phyloP scores from a whole-genome alignment of 2,329 filamentous ascomycete genomes.

The Ceratocystis huliohia region DNA sequence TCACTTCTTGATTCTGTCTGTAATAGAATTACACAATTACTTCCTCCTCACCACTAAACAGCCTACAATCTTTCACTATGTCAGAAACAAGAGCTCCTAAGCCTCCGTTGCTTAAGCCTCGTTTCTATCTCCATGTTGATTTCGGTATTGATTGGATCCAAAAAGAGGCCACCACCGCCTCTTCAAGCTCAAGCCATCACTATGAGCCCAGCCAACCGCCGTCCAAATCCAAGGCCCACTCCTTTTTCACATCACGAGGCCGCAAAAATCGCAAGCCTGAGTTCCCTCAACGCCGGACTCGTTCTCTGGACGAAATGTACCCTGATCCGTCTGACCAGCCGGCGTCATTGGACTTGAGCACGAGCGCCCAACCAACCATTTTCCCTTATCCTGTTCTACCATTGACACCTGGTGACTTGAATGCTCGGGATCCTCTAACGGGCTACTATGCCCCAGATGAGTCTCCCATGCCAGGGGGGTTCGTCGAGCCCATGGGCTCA shows the following conservation, averaged over 20 bases:
- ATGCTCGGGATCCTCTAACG: slow-evolving; percentile 17
- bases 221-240: slow-evolving; percentile 22
- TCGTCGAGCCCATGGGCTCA: background rate
- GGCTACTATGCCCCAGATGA: slow-evolving; percentile 11
- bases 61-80: background rate
- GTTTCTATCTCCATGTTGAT: slow-evolving; percentile 39
- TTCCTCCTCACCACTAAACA: too few relatives aligned
- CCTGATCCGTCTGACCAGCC: slow-evolving; percentile 22
- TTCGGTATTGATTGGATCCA: slow-evolving; percentile 40
- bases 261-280: slow-evolving; percentile 23
- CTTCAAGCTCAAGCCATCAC: slow-evolving; percentile 36
- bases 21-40: too few relatives aligned
- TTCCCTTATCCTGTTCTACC: slow-evolving; percentile 14
- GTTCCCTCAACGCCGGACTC: slow-evolving; percentile 20
- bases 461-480: background rate
- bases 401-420: slow-evolving; percentile 17
- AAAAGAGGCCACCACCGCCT: slow-evolving; percentile 27
- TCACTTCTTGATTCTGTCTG: background rate
- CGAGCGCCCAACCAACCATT: background rate
- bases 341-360: slow-evolving; percentile 9
- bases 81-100: background rate
- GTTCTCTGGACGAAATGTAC: slow-evolving; percentile 34
- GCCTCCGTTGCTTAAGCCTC: slow-evolving; percentile 23
- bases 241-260: slow-evolving; percentile 9
- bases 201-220: slow-evolving; percentile 34